Conservation (phyloP, 345 rosid genomes). For the Jatropha curcas region DNA sequence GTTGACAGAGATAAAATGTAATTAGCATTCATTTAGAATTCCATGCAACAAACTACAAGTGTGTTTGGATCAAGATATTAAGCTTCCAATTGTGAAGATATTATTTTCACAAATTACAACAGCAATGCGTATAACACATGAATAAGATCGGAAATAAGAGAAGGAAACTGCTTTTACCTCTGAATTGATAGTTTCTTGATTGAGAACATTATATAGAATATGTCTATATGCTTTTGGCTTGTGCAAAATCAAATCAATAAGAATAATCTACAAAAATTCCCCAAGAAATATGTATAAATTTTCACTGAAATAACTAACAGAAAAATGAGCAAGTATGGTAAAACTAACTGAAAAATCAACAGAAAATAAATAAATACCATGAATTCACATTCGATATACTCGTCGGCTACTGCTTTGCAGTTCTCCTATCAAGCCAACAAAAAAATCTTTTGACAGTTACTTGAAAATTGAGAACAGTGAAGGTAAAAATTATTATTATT, state of each 20-base stretch:
- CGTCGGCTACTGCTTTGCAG: constrained; percentile 72
- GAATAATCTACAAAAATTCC: constrained; percentile 53
- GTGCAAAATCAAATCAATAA: constrained; percentile 87
- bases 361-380: constrained; percentile 45
- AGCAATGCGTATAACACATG: background rate
- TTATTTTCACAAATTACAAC: background rate
- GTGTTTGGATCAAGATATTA: background rate
- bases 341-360: background rate
- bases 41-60: background rate
- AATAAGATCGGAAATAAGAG: background rate
- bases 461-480: background rate
- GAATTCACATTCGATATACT: constrained; percentile 74
- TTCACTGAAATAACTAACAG: background rate
- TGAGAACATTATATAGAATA: constrained; percentile 65
- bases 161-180: constrained; percentile 44
- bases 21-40: background rate
- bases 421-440: constrained; percentile 44
- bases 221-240: constrained; percentile 74
- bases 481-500: background rate
- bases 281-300: background rate
- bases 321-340: background rate
- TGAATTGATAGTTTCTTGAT: constrained; percentile 39
- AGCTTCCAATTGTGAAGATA: too few relatives aligned
- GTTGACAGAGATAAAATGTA: background rate
- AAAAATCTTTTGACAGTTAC: background rate